Percentiles rank a stretch among this genome's conserved stretches.
phyloP scores from a whole-genome alignment of 306 rosid genomes.

The Ziziphus jujuba region DNA sequence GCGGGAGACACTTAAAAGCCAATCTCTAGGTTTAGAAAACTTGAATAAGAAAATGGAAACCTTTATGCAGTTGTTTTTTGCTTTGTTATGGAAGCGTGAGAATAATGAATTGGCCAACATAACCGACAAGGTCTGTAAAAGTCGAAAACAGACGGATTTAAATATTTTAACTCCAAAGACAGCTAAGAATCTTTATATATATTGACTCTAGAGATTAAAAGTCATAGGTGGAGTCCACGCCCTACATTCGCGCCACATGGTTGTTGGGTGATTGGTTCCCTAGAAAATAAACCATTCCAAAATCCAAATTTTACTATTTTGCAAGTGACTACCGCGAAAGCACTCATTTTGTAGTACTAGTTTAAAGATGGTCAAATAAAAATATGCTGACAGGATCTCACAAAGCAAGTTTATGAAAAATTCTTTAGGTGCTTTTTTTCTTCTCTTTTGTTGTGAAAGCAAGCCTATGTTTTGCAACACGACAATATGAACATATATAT shows the following conservation, averaged over 20 bases:
- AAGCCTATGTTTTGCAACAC: too few relatives aligned
- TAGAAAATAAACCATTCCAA: slow-evolving; percentile 14
- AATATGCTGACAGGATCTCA: too few relatives aligned
- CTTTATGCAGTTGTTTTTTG: background rate
- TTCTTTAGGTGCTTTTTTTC: too few relatives aligned
- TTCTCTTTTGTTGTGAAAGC: too few relatives aligned
- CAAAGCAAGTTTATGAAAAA: too few relatives aligned
- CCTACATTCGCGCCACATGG: slow-evolving; percentile 59
- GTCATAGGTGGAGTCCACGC: slow-evolving; percentile 25
- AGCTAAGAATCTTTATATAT: slow-evolving; percentile 30
- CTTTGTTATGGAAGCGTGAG: too few relatives aligned
- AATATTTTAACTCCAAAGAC: slow-evolving; percentile 29
- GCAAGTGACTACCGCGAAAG: background rate
- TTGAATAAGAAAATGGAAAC: background rate
- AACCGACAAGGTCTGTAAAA: slow-evolving; percentile 25
- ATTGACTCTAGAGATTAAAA: background rate
- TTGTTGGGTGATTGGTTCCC: slow-evolving; percentile 16
- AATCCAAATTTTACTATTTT: background rate
- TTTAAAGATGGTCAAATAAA: background rate
- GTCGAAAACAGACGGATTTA: slow-evolving; percentile 19
- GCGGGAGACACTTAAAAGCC: background rate
- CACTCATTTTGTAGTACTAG: too few relatives aligned
- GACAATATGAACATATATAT: too few relatives aligned
- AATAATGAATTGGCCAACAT: slow-evolving; percentile 9
- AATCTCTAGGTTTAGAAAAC: background rate